These are phyloP conservation scores for Fusarium siculi DNA, from an alignment of 2,329 filamentous ascomycete species.

Conservation along the genomic window DNA sequence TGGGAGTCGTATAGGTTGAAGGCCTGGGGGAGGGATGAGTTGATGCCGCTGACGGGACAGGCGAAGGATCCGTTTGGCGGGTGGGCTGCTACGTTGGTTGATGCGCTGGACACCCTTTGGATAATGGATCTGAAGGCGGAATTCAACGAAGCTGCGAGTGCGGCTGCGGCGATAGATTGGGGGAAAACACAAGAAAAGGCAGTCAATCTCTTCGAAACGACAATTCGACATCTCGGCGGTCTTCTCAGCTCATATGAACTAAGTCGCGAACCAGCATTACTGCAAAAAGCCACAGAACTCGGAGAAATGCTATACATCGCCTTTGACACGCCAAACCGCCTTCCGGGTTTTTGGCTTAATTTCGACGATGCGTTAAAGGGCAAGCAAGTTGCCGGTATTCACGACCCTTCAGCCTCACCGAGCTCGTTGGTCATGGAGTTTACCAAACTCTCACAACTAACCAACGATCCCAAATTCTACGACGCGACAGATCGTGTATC, in stretches of 20 bases:
- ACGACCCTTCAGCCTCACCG: conserved; percentile 58
- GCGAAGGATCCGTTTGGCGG: conserved; percentile 62
- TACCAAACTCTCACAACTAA: conserved; percentile 78
- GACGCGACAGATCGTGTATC: conserved; percentile 81
- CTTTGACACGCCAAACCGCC: conserved; percentile 65
- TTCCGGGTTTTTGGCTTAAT: conserved; percentile 60
- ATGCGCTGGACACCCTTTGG: conserved; percentile 69
- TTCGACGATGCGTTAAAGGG: conserved; percentile 56
- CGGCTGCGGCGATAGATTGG: conserved; percentile 63
- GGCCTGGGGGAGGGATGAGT: conserved; percentile 65
- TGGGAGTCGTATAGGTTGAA: conserved; percentile 62
- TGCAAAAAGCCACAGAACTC: not conserved
- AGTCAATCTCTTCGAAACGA: conserved; percentile 66
- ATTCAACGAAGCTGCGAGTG: conserved; percentile 60
- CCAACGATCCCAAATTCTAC: conserved; percentile 77
- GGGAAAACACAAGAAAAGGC: conserved; percentile 55
- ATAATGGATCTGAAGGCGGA: conserved; percentile 69
- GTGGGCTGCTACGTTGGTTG: conserved; percentile 69
- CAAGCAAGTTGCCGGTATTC: conserved; percentile 60
- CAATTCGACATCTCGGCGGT: conserved; percentile 64
- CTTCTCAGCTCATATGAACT: conserved; percentile 63
- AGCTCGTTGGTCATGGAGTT: conserved; percentile 82
- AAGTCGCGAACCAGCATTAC: conserved; percentile 55
- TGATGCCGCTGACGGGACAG: conserved; percentile 59
- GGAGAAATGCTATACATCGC: conserved; percentile 65